A percentile compares a stretch with the other conserved stretches of the same genome.
These are phyloP conservation scores for Penicillium polonicum DNA, from an alignment of 2,329 filamentous ascomycete genomes.

Conservation along the genomic window DNA sequence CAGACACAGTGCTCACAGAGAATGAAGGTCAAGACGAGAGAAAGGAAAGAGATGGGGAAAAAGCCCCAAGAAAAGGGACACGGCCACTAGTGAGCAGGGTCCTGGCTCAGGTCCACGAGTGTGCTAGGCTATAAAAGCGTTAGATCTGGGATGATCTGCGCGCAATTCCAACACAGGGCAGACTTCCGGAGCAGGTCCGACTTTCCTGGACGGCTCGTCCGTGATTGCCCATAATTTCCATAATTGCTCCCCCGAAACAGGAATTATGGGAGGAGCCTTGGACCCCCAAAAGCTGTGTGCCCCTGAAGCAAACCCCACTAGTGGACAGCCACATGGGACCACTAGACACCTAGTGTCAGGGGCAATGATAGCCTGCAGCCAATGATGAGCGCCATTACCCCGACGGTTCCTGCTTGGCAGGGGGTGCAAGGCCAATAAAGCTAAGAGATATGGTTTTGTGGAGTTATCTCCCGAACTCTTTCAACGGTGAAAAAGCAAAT, in stretches of 20 bases:
- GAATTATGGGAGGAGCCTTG: conserved; percentile 2
- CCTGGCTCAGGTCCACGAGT: conserved; percentile 5
- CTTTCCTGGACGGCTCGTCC: conserved; percentile 12
- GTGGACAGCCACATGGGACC: conserved; percentile 10
- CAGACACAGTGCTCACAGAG: conserved; percentile 25
- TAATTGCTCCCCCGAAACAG: conserved; percentile 2
- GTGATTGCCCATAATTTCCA: conserved; percentile 1
- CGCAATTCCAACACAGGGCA: neutral
- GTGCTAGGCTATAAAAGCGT: conserved; percentile 13
- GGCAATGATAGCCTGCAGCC: conserved; percentile 9
- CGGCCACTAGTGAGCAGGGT: neutral
- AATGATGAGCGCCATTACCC: conserved; percentile 14
- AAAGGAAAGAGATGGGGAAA: conserved; percentile 13
- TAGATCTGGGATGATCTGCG: conserved; percentile 7
- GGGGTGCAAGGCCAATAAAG: conserved; percentile 18
- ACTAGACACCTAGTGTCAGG: conserved; percentile 21
- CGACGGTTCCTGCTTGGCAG: conserved; percentile 26
- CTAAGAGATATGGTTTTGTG: conserved; percentile 7
- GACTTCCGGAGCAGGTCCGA: neutral
- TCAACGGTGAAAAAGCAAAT: conserved; percentile 1
- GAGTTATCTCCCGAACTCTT: conserved; percentile 7
- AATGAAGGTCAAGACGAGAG: conserved; percentile 22
- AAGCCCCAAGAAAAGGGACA: conserved; percentile 19
- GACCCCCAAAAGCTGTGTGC: conserved; percentile 8
- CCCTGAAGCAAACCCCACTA: conserved; percentile 17